phyloP scores from a whole-genome alignment of 306 rosid genomes.

The Cicer yamashitae region DNA sequence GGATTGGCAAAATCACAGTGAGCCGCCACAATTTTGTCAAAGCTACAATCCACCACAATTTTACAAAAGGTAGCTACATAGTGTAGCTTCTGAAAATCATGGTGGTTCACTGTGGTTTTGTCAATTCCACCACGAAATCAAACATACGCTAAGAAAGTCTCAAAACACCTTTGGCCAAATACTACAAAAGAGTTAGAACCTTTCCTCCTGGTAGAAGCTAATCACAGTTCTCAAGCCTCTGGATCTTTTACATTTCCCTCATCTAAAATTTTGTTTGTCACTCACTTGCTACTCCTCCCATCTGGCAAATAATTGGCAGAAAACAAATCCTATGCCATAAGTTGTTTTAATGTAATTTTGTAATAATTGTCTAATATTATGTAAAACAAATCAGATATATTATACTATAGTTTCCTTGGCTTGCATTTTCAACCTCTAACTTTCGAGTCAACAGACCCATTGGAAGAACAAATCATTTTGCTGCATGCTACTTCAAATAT shows the following conservation, averaged over 20 bases:
- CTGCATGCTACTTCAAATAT: neutral
- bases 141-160: neutral
- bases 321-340: neutral
- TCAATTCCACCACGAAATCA: no score
- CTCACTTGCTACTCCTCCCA: neutral
- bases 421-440: neutral
- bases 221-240: conserved; percentile 5
- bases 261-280: conserved; percentile 13
- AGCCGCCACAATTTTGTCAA: no score
- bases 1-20: no score
- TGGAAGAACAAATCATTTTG: neutral
- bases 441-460: neutral
- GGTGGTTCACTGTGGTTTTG: no score
- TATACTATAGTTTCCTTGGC: neutral
- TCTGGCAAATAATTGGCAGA: neutral
- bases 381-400: conserved; percentile 2
- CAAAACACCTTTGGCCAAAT: neutral
- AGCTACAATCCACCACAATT: no score
- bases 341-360: neutral
- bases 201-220: conserved; percentile 3
- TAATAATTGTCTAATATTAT: neutral
- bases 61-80: no score
- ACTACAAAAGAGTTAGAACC: neutral
- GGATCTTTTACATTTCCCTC: conserved; percentile 2
- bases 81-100: no score